Conservation (phyloP, 1,284 basidiomycete species). For the Heliocybe sulcata region DNA sequence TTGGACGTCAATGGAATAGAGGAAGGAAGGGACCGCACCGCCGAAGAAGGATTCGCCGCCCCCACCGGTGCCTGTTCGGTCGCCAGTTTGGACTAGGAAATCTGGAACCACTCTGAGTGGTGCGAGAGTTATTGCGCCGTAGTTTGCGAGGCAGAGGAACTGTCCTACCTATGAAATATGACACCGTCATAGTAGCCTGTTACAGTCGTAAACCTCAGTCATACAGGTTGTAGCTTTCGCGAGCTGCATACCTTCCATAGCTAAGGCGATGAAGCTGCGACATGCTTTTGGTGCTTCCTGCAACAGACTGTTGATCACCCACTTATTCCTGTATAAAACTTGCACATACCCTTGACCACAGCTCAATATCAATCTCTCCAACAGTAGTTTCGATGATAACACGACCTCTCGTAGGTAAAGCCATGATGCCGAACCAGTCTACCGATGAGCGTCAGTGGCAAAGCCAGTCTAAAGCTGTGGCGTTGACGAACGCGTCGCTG, state of each 20-base stretch:
- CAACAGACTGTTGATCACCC: constrained; percentile 2
- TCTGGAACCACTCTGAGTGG: constrained; percentile 63
- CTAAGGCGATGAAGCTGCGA: constrained; percentile 85
- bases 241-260: constrained; percentile 78
- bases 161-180: constrained; percentile 81
- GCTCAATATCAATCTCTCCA: constrained; percentile 90
- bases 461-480: no score
- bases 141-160: constrained; percentile 1
- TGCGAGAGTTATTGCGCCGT: neutral
- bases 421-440: no score
- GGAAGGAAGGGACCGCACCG: constrained; percentile 33
- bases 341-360: constrained; percentile 78
- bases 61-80: constrained; percentile 84
- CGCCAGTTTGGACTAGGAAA: constrained; percentile 95
- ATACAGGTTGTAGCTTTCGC: no score
- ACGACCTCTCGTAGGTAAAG: constrained; percentile 77
- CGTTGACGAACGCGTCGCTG: no score
- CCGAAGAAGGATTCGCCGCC: constrained; percentile 93
- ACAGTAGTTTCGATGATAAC: constrained; percentile 87
- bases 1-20: constrained; percentile 2
- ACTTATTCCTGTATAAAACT: constrained; percentile 5
- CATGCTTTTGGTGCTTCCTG: constrained; percentile 92
- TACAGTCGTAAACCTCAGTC: no score
- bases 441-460: no score
- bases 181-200: constrained; percentile 93